A percentile compares a stretch with the other conserved stretches of the same genome.
Conservation (phyloP, 345 rosid genomes). For the Pelargonium nanum region DNA sequence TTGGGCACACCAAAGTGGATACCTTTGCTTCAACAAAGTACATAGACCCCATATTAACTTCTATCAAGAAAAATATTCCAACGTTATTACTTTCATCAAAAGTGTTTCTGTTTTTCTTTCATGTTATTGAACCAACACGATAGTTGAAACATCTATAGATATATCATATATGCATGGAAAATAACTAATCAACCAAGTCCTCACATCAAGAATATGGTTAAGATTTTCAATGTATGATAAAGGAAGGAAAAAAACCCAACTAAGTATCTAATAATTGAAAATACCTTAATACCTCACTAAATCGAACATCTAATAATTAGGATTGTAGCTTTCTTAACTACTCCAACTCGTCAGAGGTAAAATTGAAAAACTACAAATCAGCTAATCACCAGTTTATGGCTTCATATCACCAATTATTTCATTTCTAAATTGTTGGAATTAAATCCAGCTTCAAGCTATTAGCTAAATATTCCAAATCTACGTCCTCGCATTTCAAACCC, state of each 20-base stretch:
- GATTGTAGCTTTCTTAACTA: too few species aligned
- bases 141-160: too few species aligned
- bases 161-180: too few species aligned
- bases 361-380: background rate
- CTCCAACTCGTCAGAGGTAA: background rate
- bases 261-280: background rate
- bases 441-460: background rate
- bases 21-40: too few species aligned
- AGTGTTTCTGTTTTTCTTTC: background rate
- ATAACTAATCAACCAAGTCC: too few species aligned
- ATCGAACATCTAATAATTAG: background rate
- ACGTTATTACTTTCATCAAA: background rate
- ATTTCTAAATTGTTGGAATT: background rate
- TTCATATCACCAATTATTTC: too few species aligned
- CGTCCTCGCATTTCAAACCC: too few species aligned
- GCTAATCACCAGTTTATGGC: too few species aligned
- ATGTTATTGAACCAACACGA: background rate
- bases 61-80: too few species aligned
- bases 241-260: background rate
- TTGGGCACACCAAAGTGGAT: background rate
- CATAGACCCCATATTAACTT: background rate
- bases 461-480: background rate
- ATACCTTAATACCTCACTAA: background rate
- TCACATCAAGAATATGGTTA: too few species aligned
- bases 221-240: background rate